phyloP scores from a whole-genome alignment of 1,139 yeast species.

The Kluyveromyces sp. region DNA sequence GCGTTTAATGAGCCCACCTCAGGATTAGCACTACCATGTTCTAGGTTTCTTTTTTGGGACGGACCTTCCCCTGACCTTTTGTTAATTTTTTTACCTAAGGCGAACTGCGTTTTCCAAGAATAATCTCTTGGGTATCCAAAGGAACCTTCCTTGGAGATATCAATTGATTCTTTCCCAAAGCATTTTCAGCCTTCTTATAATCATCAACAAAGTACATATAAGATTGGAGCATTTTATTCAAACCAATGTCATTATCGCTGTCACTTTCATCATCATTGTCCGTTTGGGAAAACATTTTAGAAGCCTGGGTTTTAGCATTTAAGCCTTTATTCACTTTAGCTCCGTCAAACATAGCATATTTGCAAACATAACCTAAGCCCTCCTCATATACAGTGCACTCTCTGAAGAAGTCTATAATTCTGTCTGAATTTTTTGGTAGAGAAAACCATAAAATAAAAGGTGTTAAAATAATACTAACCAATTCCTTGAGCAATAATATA shows the following conservation, averaged over 20 bases:
- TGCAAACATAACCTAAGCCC: slow-evolving; percentile 91
- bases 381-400: slow-evolving; percentile 87
- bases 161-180: slow-evolving; percentile 30
- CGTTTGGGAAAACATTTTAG: slow-evolving; percentile 4
- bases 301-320: slow-evolving; percentile 9
- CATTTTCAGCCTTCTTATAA: slow-evolving; percentile 45
- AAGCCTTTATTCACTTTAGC: slow-evolving; percentile 39
- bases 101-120: slow-evolving; percentile 30
- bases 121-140: slow-evolving; percentile 14
- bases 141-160: slow-evolving; percentile 13
- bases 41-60: not conserved
- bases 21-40: not conserved
- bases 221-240: slow-evolving; percentile 88
- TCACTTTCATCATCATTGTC: slow-evolving; percentile 28
- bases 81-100: slow-evolving; percentile 26
- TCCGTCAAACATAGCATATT: slow-evolving; percentile 84
- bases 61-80: slow-evolving; percentile 10
- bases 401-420: slow-evolving; percentile 80
- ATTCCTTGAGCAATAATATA: slow-evolving; percentile 64
- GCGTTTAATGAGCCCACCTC: slow-evolving; percentile 16
- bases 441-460: slow-evolving; percentile 87
- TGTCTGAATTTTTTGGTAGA: slow-evolving; percentile 62
- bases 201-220: slow-evolving; percentile 81
- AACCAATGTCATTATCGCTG: slow-evolving; percentile 47
- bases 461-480: slow-evolving; percentile 71